A percentile compares a stretch with the other conserved stretches of the same genome.
phyloP scores from a whole-genome alignment of 192 early-diverging fungal species.

The Rhizoclosmatium sp. region DNA sequence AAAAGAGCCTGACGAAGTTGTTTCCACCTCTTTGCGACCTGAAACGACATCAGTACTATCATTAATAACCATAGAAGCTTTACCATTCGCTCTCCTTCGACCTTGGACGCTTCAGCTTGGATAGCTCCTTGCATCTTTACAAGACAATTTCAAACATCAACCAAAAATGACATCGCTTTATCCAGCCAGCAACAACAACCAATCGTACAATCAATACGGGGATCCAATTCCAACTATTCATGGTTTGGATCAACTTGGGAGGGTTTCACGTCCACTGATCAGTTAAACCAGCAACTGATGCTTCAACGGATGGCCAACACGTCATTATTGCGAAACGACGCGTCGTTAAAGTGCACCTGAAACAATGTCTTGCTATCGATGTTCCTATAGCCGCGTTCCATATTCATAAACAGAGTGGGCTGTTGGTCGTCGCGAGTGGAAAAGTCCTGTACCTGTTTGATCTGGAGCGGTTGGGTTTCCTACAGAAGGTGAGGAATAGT shows the following conservation, averaged over 20 bases:
- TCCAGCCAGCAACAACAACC: too few species aligned
- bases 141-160: too few species aligned
- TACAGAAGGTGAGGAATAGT: conserved; percentile 42
- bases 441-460: conserved; percentile 52
- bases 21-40: not conserved
- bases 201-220: not conserved
- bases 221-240: not conserved
- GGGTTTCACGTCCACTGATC: too few species aligned
- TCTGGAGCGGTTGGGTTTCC: conserved; percentile 42
- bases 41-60: too few species aligned
- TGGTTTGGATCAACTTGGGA: too few species aligned
- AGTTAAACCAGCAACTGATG: conserved; percentile 48
- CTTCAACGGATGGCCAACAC: conserved; percentile 54
- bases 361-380: conserved; percentile 59
- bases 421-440: conserved; percentile 50
- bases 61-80: too few species aligned
- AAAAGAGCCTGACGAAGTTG: not conserved
- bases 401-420: conserved; percentile 35
- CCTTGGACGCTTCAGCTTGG: too few species aligned
- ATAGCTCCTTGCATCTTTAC: too few species aligned
- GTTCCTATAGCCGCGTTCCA: conserved; percentile 54
- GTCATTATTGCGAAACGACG: conserved; percentile 58
- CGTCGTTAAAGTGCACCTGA: conserved; percentile 55
- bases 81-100: too few species aligned
- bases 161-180: too few species aligned